These are phyloP conservation scores for Astragalus membranaceus DNA, from an alignment of 306 rosid species.

Conservation along the genomic window DNA sequence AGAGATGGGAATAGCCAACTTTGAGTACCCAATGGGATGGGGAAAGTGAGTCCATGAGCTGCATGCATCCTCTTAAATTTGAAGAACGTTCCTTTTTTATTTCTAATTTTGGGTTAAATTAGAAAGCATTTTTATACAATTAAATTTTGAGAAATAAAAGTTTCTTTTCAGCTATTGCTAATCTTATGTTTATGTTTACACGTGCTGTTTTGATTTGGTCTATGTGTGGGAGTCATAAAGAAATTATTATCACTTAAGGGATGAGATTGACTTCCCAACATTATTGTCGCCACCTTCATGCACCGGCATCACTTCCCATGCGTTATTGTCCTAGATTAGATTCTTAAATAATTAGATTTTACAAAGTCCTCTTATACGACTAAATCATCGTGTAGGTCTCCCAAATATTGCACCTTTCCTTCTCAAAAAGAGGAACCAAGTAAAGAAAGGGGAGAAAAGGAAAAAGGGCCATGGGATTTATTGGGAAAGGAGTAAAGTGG, in stretches of 20 bases:
- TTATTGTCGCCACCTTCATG: slow-evolving; percentile 15
- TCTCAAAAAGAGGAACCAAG: slow-evolving; percentile 23
- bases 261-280: slow-evolving; percentile 10
- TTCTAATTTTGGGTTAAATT: too few relatives aligned
- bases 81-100: too few relatives aligned
- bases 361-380: slow-evolving; percentile 7
- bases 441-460: background rate
- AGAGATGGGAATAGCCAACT: too few relatives aligned
- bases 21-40: too few relatives aligned
- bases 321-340: slow-evolving; percentile 20
- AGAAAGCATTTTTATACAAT: too few relatives aligned
- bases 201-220: too few relatives aligned
- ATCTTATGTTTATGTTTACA: too few relatives aligned
- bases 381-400: slow-evolving; percentile 26
- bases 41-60: too few relatives aligned
- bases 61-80: too few relatives aligned
- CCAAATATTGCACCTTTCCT: slow-evolving; percentile 21
- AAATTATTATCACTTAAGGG: background rate
- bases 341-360: slow-evolving; percentile 21
- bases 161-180: too few relatives aligned
- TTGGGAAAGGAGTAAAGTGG: slow-evolving; percentile 16
- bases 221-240: too few relatives aligned
- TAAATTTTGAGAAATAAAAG: too few relatives aligned
- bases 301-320: slow-evolving; percentile 20
- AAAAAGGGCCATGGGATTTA: background rate